Evolutionary conservation across 1,139 yeast species (phyloP).

Genomic region (Protomyces inouyei): DNA sequence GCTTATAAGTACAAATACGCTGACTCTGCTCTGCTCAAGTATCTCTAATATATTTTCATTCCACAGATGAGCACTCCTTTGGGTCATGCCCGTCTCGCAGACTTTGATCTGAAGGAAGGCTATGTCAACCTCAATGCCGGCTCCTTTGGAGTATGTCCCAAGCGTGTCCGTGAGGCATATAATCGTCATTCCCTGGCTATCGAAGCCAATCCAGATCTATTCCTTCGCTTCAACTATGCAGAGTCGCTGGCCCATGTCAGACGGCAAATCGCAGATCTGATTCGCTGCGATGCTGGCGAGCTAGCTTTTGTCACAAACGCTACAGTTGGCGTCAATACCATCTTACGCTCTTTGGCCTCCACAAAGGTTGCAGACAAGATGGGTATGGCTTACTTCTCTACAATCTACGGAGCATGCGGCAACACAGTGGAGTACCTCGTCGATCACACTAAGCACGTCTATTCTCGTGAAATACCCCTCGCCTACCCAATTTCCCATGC

Average conservation of each 20-base stretch:
- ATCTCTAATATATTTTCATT: background rate
- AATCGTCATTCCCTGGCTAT: constrained; percentile 7
- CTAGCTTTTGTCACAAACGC: constrained; percentile 56
- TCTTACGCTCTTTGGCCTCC: constrained; percentile 47
- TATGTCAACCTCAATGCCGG: constrained; percentile 22
- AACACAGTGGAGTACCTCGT: constrained; percentile 51
- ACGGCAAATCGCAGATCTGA: constrained; percentile 41
- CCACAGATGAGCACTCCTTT: background rate
- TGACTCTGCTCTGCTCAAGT: background rate
- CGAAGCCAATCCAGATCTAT: constrained; percentile 29
- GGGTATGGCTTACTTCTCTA: constrained; percentile 48
- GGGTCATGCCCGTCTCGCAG: constrained; percentile 1
- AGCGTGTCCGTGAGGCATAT: constrained; percentile 11
- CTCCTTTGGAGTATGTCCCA: constrained; percentile 22
- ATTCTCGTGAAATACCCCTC: constrained; percentile 44
- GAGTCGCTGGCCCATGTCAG: constrained; percentile 34
- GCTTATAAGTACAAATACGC: background rate
- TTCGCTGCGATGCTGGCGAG: constrained; percentile 45
- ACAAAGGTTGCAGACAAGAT: constrained; percentile 47
- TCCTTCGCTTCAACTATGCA: constrained; percentile 31
- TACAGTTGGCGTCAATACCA: constrained; percentile 57
- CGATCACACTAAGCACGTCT: constrained; percentile 43
- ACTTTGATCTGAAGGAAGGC: constrained; percentile 8
- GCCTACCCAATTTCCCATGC: constrained; percentile 50
- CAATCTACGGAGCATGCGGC: constrained; percentile 57